Percentiles rank a stretch among this genome's conserved stretches.
These are phyloP conservation scores for Gillenia trifoliata DNA, from an alignment of 306 rosid species.

Conservation along the genomic window DNA sequence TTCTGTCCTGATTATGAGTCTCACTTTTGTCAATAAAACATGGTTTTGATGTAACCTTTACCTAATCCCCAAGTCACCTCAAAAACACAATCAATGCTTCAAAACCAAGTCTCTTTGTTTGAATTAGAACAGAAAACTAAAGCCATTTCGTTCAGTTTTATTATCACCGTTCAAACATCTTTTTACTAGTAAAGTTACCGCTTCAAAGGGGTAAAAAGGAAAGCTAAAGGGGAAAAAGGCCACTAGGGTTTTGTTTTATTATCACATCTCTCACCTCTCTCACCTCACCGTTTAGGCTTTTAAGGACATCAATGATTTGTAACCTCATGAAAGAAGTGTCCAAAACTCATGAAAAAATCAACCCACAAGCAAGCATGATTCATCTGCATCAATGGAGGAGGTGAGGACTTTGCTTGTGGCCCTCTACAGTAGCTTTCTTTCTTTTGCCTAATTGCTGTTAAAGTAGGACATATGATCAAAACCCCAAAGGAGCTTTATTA, in stretches of 20 bases:
- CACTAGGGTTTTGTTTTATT: slow-evolving; percentile 25
- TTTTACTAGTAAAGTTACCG: slow-evolving; percentile 32
- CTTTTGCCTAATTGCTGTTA: slow-evolving; percentile 34
- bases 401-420: slow-evolving; percentile 19
- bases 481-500: slow-evolving; percentile 18
- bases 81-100: neutral
- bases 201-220: slow-evolving; percentile 26
- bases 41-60: slow-evolving; percentile 7
- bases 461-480: slow-evolving; percentile 25
- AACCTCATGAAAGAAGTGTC: slow-evolving; percentile 14
- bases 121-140: slow-evolving; percentile 16
- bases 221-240: slow-evolving; percentile 25
- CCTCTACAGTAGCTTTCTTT: slow-evolving; percentile 36
- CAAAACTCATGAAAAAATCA: slow-evolving; percentile 24
- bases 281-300: slow-evolving; percentile 45
- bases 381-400: slow-evolving; percentile 13
- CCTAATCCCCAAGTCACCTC: neutral
- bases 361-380: slow-evolving; percentile 28
- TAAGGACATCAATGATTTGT: slow-evolving; percentile 41
- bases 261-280: slow-evolving; percentile 10
- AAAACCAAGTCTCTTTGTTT: slow-evolving; percentile 7
- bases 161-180: slow-evolving; percentile 35
- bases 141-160: slow-evolving; percentile 16
- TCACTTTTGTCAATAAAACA: neutral
- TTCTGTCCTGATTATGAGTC: too few relatives aligned